Base-by-base conservation (phyloP, 2,329 filamentous ascomycete genomes). In the Ceratocystis papillata region DNA sequence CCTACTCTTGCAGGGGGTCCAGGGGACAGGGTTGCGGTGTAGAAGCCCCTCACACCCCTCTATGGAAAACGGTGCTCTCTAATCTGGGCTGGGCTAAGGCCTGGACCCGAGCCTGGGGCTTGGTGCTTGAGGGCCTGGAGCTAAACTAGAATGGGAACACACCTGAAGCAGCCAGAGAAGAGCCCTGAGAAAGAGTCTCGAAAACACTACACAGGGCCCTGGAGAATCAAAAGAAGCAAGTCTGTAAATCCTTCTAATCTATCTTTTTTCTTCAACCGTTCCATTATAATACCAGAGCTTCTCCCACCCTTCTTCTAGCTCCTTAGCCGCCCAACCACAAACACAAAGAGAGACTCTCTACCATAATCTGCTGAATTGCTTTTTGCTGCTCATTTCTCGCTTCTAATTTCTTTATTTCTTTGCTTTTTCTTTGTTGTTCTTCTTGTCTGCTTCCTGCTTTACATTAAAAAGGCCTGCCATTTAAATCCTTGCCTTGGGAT, bases 211-310 rank as follows among this genome's bases (percentile, higher is more conserved):
- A 48, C 45, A 28, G 20, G n/a, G 20, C 53, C 53, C 53, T 57
- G 22, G 15, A 22, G 22, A 12, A 20, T 33, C 53, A 22, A 37
- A 25, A 22, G 22, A 20, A 3, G 20, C 17, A n/a, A 15, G 15
- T 22, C 17, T 28, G 3, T 30, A 28, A 37, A 33, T 41, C 20
- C 45, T 41, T 48, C 28, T 15, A 17, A 57, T 46, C 15, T 64
- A 41, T 30, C 17, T 55, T 57, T 55, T 63, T 41, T 63, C 50
- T 28, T 50, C 28, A 20, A 28, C n/a, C 12, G 55, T 15, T 46
- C 15, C 53, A 33, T 25, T 67, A 67, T 67, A 64, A 67, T 64
- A 61, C 59, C 59, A 66, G 46, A 55, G 41, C 65, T 33, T 62
- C 55, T 57, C 62, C 65, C 61, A 60, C 41, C 53, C 37, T 41